Base-by-base conservation (phyloP, 192 early-diverging fungal species). In the Kappamyces sp. region DNA sequence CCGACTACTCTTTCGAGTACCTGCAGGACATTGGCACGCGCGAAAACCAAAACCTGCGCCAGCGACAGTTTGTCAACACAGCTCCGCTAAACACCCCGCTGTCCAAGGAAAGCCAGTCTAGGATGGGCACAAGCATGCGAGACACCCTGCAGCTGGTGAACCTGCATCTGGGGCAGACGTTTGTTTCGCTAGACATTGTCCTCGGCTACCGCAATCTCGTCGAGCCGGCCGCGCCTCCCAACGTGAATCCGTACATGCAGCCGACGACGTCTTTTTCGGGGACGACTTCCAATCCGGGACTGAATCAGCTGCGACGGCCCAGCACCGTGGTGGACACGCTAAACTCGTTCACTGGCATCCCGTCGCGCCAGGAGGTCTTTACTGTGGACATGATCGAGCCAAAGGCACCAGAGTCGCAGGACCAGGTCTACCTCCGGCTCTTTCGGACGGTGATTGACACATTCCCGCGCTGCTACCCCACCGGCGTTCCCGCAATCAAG, bases 91-190 rank as follows among this genome's bases (percentile, higher is more conserved):
- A 5, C 15, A 13, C 13, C 37, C 59, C 61, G 1, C 63, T 89
- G 5, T 65, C 78, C 1, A 77, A 83, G 9, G 62, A 53, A 15
- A 55, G 84, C 35, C 58, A 83, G 46, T 72, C 71, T 13, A 72
- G 88, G 7, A 84, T 81, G 68, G 78, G 79, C n/a, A 72, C 66
- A 6, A 78, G 78, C n/a, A 77, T 87, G 59, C 62, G 78, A 42
- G 88, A 89, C 47, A 71, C 72, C 5, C 68, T 88, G 53, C 84
- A 87, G n/a, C 70, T 78, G 36, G 73, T 88, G 47, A 85, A 85
- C 40, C 84, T 82, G 39, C 74, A 81, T 32, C 64, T 88, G 13
- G 83, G 78, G 23, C 80, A 74, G 49, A 76, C 84, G 3, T 64
- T 81, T 2, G 44, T 82, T 8, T 74, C 83, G 4, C 70, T 87